These are phyloP conservation scores for Ceratonia siliqua DNA, from an alignment of 306 rosid genomes.

Conservation along the genomic window DNA sequence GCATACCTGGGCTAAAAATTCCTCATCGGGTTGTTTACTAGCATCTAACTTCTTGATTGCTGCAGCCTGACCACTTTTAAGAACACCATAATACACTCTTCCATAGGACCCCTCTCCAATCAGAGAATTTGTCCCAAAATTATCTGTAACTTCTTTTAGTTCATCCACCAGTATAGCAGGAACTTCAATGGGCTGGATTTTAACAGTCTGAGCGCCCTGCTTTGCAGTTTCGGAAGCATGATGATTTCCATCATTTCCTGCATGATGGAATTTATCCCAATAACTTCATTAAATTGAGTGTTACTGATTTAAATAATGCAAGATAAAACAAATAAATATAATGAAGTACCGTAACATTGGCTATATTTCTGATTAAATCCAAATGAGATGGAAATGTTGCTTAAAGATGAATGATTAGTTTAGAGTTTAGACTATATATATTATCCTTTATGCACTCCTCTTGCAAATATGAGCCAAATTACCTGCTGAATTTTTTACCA, in stretches of 20 bases:
- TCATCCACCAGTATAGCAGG: conserved; percentile 70
- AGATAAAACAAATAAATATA: conserved; percentile 7
- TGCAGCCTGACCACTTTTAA: conserved; percentile 69
- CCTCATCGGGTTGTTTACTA: conserved; percentile 92
- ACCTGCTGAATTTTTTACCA: conserved; percentile 68
- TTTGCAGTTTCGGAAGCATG: conserved; percentile 62
- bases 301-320: background rate
- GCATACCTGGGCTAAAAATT: conserved; percentile 86
- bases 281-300: conserved; percentile 30
- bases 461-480: conserved; percentile 29
- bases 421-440: background rate
- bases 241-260: conserved; percentile 74
- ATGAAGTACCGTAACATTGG: background rate
- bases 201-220: conserved; percentile 68
- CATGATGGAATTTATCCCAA: conserved; percentile 22
- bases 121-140: conserved; percentile 69
- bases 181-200: conserved; percentile 83
- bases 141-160: conserved; percentile 74
- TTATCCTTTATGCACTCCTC: conserved; percentile 13
- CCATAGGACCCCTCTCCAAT: conserved; percentile 98
- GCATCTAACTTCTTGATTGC: conserved; percentile 92
- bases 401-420: background rate
- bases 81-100: conserved; percentile 75
- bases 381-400: background rate
- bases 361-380: conserved; percentile 7